Evolutionary conservation across 306 rosid species (phyloP).

Genomic region (Cercis canadensis): DNA sequence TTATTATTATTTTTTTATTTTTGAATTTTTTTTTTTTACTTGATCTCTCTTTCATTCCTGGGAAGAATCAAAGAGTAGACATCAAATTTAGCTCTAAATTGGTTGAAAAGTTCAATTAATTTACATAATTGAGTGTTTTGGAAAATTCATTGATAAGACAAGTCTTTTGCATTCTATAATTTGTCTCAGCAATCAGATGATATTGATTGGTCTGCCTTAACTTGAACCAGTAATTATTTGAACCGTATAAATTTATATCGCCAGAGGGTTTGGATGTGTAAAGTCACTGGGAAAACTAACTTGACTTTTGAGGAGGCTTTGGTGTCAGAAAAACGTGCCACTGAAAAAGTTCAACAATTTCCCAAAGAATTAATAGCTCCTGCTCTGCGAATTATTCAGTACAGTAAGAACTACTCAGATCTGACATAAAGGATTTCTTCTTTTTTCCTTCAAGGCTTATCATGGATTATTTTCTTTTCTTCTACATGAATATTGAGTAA

Average conservation of each 20-base stretch:
- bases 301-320: slow-evolving; percentile 96
- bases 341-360: slow-evolving; percentile 82
- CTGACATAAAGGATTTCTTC: slow-evolving; percentile 10
- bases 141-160: slow-evolving; percentile 9
- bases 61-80: neutral
- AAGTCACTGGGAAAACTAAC: slow-evolving; percentile 74
- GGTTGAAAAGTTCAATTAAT: neutral
- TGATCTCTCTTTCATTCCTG: neutral
- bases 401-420: slow-evolving; percentile 64
- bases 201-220: slow-evolving; percentile 50
- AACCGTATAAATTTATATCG: slow-evolving; percentile 75
- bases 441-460: neutral
- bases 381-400: slow-evolving; percentile 79
- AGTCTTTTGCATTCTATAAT: slow-evolving; percentile 16
- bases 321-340: slow-evolving; percentile 80
- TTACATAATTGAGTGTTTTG: slow-evolving; percentile 17
- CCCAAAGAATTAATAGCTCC: slow-evolving; percentile 79
- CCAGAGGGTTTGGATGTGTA: slow-evolving; percentile 87
- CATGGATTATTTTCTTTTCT: slow-evolving; percentile 27
- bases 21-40: neutral
- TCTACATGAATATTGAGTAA: neutral
- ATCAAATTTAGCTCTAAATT: neutral
- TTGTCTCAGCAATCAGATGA: slow-evolving; percentile 1
- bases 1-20: neutral
- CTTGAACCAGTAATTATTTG: slow-evolving; percentile 71